Evolutionary conservation across 768 basidiomycete species (phyloP), one percentile per base, ranked within the genome.

Genomic region (Podaxis rugospora): DNA sequence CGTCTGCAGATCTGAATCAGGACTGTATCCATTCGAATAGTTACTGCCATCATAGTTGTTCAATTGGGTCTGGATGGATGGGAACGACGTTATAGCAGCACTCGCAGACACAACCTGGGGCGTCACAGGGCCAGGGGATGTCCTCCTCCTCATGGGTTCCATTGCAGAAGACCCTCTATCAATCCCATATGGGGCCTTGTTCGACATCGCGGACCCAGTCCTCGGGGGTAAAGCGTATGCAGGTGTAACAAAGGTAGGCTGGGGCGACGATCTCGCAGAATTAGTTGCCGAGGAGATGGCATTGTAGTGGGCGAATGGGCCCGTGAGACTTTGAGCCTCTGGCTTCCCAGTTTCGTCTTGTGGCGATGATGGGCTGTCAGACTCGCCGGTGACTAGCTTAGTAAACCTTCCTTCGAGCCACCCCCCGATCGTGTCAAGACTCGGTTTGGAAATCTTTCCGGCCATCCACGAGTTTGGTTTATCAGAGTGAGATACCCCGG

Each of bases 391-490:
- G 62, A 99, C 94, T 66, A 99, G 88, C 69, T 95, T 95, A 14
- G 93, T 93, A 68, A 99, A 85, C 16, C 90, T 85, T 11, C 92
- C 90, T 74, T 94, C 96, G 25, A 98, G 80, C 89, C 95, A 98
- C 47, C 87, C 89, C 27, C 95, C 91, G 52, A 98, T 85, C 36
- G 87, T 88, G 70, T 98, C 95, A 50, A 98, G 80, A 62, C 92
- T 96, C 2, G 97, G 95, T 67, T 95, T 94, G 37, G 87, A 81
- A 64, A 95, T 79, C 70, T 93, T 95, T n/a, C 85, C 81, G 11
- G 85, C 80, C 59, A 94, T 93, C 94, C 94, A 97, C 0, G 92
- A 93, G 10, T 81, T 83, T 1, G 83, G 78, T 72, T 92, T 93
- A 68, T 94, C 92, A 40, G 84, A 75, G 35, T 88, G 83, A 40